These are phyloP conservation scores for Hortaea sp. DNA, from an alignment of 2,329 filamentous ascomycete genomes.

Conservation along the genomic window DNA sequence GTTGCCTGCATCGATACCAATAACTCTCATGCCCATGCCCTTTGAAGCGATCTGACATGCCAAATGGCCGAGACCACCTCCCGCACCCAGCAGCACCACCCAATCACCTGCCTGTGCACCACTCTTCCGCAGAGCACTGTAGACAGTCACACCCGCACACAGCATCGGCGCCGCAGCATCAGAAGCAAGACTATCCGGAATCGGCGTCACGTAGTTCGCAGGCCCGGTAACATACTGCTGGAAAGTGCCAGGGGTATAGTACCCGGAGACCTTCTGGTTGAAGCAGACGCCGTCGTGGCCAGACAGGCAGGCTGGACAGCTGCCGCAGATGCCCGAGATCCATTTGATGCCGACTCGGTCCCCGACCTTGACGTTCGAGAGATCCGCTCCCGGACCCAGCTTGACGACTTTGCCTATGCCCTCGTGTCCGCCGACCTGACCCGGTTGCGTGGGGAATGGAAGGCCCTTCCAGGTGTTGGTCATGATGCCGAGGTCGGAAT, in stretches of 20 bases:
- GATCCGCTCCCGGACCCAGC: slow-evolving; percentile 50
- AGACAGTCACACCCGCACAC: slow-evolving; percentile 54
- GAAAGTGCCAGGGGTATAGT: slow-evolving; percentile 61
- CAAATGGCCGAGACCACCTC: slow-evolving; percentile 37
- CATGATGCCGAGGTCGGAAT: slow-evolving; percentile 51
- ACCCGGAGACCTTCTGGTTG: slow-evolving; percentile 43
- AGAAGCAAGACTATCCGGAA: slow-evolving; percentile 51
- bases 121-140: slow-evolving; percentile 53
- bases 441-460: slow-evolving; percentile 47
- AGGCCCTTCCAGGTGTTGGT: slow-evolving; percentile 44
- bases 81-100: slow-evolving; percentile 42
- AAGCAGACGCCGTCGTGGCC: slow-evolving; percentile 46
- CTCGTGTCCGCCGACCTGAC: slow-evolving; percentile 61
- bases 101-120: slow-evolving; percentile 49
- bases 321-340: slow-evolving; percentile 46
- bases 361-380: slow-evolving; percentile 49
- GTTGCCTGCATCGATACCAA: slow-evolving; percentile 51
- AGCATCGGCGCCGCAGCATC: slow-evolving; percentile 53
- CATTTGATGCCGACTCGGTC: slow-evolving; percentile 64
- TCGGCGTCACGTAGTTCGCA: slow-evolving; percentile 59
- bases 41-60: slow-evolving; percentile 49
- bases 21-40: slow-evolving; percentile 53
- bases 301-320: slow-evolving; percentile 44
- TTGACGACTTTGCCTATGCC: slow-evolving; percentile 56
- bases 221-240: slow-evolving; percentile 57